phyloP scores from a whole-genome alignment of 1,284 basidiomycete genomes.

The Papiliotrema flavescens region DNA sequence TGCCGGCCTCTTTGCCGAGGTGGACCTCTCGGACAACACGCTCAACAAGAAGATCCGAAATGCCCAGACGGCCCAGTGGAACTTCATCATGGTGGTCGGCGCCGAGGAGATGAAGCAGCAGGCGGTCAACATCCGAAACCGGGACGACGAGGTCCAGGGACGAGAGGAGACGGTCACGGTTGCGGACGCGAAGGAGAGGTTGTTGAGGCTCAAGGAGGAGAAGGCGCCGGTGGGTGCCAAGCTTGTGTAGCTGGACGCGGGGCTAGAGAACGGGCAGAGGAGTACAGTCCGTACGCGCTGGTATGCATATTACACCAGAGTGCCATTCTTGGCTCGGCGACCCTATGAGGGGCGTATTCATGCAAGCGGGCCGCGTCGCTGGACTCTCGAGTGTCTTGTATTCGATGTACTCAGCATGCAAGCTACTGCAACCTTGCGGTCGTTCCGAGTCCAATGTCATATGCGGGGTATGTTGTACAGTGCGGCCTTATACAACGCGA shows the following conservation, averaged over 20 bases:
- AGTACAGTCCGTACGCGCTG: neutral
- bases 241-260: conserved; percentile 1
- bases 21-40: conserved; percentile 88
- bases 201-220: conserved; percentile 36
- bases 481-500: no score
- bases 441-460: no score
- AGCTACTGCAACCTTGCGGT: no score
- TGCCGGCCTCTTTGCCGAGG: conserved; percentile 81
- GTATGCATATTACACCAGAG: neutral
- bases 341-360: no score
- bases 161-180: conserved; percentile 46
- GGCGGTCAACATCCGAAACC: conserved; percentile 92
- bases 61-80: conserved; percentile 89
- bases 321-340: no score
- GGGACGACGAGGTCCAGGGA: conserved; percentile 66
- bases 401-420: no score
- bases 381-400: no score
- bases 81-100: conserved; percentile 96
- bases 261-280: neutral
- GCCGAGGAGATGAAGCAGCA: conserved; percentile 79
- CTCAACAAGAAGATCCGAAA: conserved; percentile 95
- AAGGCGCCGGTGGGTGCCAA: conserved; percentile 7
- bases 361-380: no score
- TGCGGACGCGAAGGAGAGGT: conserved; percentile 36
- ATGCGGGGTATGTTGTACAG: neutral